A percentile compares a stretch with the other conserved stretches of the same genome.
Evolutionary conservation across 371 early-diverging fungal genomes (phyloP).

Genomic region (Apophysomyces variabilis): DNA sequence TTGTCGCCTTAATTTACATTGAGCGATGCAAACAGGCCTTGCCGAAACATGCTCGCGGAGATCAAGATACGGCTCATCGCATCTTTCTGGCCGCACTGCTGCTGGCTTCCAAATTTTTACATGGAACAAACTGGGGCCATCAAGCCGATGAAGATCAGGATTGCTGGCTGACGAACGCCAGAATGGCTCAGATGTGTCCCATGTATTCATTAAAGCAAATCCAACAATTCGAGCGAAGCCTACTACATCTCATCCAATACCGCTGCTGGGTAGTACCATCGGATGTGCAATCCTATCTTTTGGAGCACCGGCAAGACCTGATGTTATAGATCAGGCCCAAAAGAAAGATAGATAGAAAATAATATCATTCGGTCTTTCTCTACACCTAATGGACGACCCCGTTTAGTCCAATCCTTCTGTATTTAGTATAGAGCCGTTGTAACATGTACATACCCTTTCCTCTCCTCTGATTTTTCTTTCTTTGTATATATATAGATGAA

Average conservation of each 20-base stretch:
- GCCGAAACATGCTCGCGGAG: conserved; percentile 37
- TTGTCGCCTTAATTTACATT: conserved; percentile 37
- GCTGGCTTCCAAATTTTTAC: conserved; percentile 73
- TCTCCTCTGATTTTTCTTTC: no score
- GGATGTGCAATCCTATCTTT: conserved; percentile 31
- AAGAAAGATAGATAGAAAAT: no score
- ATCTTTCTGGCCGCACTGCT: conserved; percentile 78
- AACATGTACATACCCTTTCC: neutral
- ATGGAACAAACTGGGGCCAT: conserved; percentile 63
- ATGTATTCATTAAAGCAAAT: conserved; percentile 32
- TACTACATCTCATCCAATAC: conserved; percentile 30
- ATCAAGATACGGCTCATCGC: conserved; percentile 57
- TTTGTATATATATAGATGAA: neutral
- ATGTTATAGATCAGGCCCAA: conserved; percentile 16
- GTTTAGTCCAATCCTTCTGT: neutral
- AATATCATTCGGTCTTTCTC: no score
- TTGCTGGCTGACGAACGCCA: conserved; percentile 28
- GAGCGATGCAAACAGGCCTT: conserved; percentile 35
- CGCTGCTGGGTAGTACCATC: conserved; percentile 29
- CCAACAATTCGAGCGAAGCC: conserved; percentile 30
- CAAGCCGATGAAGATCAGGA: conserved; percentile 24
- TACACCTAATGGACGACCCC: neutral
- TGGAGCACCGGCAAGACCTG: conserved; percentile 31
- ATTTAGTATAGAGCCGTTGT: neutral
- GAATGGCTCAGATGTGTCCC: conserved; percentile 31